Evolutionary conservation across 768 basidiomycete species (phyloP).

Genomic region (Coprinopsis sp.): DNA sequence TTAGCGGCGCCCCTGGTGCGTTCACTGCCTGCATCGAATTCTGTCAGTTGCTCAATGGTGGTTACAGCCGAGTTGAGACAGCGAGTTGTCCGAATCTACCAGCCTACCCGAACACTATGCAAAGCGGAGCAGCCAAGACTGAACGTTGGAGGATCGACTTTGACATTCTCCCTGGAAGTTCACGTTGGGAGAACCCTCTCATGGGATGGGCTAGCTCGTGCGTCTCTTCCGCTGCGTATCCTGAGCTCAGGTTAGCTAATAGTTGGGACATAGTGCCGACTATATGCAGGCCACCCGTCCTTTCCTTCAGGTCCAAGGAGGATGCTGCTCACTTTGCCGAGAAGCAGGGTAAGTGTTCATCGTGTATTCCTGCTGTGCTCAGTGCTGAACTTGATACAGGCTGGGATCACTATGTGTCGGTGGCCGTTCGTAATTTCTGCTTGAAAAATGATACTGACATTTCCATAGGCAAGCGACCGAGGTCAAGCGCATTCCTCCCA

Average conservation of each 20-base stretch:
- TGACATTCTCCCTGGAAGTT: slow-evolving; percentile 84
- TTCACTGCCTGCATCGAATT: background rate
- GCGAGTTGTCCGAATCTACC: slow-evolving; percentile 87
- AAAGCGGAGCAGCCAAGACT: slow-evolving; percentile 82
- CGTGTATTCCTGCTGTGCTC: too few species aligned
- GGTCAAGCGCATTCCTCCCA: slow-evolving; percentile 68
- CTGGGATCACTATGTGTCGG: slow-evolving; percentile 91
- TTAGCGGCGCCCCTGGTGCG: slow-evolving; percentile 85
- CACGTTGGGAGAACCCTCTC: slow-evolving; percentile 95
- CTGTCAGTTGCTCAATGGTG: slow-evolving; percentile 4
- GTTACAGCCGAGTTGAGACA: slow-evolving; percentile 73
- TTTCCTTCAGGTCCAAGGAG: slow-evolving; percentile 82
- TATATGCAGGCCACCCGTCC: slow-evolving; percentile 90
- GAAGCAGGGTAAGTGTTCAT: slow-evolving; percentile 87
- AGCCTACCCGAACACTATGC: slow-evolving; percentile 92
- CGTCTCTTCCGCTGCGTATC: slow-evolving; percentile 26
- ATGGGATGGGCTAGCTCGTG: slow-evolving; percentile 98
- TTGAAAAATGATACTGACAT: slow-evolving; percentile 11
- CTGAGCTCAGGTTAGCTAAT: background rate
- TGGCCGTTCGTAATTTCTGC: slow-evolving; percentile 18
- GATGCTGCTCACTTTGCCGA: slow-evolving; percentile 94
- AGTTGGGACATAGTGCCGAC: slow-evolving; percentile 59
- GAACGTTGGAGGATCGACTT: slow-evolving; percentile 94
- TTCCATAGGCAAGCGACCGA: slow-evolving; percentile 49
- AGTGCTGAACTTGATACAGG: too few species aligned